These are phyloP conservation scores for Phaeoacremonium minimum DNA, from an alignment of 2,329 filamentous ascomycete species.

Conservation along the genomic window DNA sequence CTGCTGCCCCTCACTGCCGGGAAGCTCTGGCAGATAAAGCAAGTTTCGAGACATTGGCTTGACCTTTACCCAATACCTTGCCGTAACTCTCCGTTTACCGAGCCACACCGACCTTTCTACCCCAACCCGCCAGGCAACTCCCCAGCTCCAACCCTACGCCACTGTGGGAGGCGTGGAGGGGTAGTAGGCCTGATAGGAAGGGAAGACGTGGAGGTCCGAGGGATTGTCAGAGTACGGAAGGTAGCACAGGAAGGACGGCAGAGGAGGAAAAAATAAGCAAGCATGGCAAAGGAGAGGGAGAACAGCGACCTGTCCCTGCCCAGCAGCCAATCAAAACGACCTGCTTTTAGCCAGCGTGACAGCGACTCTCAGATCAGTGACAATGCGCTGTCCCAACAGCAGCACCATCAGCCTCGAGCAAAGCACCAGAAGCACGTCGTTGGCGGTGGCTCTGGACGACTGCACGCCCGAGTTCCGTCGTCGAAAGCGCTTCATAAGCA, in stretches of 20 bases:
- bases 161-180: background rate
- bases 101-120: background rate
- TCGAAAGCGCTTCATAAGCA: slow-evolving; percentile 47
- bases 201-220: too few species aligned
- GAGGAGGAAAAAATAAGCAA: slow-evolving; percentile 10
- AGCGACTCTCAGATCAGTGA: slow-evolving; percentile 30
- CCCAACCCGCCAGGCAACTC: too few species aligned
- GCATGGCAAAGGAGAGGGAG: slow-evolving; percentile 36
- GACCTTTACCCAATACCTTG: background rate
- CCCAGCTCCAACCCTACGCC: background rate
- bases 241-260: background rate
- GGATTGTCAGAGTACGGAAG: slow-evolving; percentile 1
- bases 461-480: slow-evolving; percentile 48
- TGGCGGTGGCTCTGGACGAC: slow-evolving; percentile 33
- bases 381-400: slow-evolving; percentile 23
- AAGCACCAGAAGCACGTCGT: slow-evolving; percentile 38
- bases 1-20: too few species aligned
- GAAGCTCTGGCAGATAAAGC: too few species aligned
- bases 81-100: background rate
- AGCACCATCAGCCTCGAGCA: slow-evolving; percentile 24
- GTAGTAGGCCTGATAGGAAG: background rate
- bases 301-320: slow-evolving; percentile 38
- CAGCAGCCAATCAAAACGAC: slow-evolving; percentile 53
- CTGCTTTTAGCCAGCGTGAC: slow-evolving; percentile 28
- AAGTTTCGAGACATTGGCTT: background rate